Evolutionary conservation across 805 yeast species (phyloP), one percentile per base, ranked within the genome.

Genomic region (Sungouiella blattae): DNA sequence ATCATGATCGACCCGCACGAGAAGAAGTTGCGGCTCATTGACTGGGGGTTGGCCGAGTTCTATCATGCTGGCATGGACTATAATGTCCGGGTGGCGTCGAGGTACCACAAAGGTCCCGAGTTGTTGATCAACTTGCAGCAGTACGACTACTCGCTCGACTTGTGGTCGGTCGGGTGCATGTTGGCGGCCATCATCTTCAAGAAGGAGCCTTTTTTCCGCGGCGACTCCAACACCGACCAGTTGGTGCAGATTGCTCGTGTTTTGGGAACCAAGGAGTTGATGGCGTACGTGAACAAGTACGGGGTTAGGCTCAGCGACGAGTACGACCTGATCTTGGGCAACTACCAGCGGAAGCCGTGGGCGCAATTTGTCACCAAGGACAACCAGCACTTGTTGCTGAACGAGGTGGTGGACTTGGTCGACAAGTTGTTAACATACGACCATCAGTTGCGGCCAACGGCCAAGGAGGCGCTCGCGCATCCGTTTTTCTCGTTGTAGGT

Each of bases 21-120:
- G 43, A 78, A 66, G 58, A 78, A 75, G 52, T 64, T 89, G 48
- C 75, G 95, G 44, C 73, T 88, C 45, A 88, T 89, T 36, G 97
- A 89, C 61, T 89, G 96, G 96, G 97, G 97, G 6, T 65, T 89
- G 34, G 96, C 97, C 6, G 97, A 89, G 58, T 88, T 87, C 56
- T 88, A 88, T 55, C 96, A 89, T 56, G 79, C 87, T 16, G 87
- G 87, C 11, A 83, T 78, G 56, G 95, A 87, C 51, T 89, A 86
- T 53, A 89, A 89, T 53, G 96, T 89, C 14, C 73, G 97, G 46
- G 97, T 89, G 12, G 96, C 97, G 2, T 86, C 95, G 4, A 67
- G 97, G 47, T 87, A 87, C 57, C 89, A 83, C 61, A 89, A 89
- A 61, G 96, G 96, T 3, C 97, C 97, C 3, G 97, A 89, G 56